These are phyloP conservation scores for Endogone sp. DNA, from an alignment of 192 early-diverging fungal species.

Conservation along the genomic window DNA sequence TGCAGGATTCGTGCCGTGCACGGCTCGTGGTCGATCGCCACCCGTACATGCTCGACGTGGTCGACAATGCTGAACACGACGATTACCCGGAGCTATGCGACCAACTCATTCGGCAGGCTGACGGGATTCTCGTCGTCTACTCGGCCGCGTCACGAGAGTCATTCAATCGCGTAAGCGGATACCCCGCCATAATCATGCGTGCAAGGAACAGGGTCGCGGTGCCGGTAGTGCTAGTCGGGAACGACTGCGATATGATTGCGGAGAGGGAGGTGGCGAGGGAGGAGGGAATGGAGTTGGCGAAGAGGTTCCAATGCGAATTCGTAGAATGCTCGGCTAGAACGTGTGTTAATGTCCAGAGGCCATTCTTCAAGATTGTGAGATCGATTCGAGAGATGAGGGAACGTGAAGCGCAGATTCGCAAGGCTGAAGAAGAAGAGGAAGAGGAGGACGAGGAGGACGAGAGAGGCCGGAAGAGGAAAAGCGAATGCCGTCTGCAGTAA, in stretches of 20 bases:
- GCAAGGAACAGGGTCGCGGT: slow-evolving; percentile 41
- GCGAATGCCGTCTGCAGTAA: too few species aligned
- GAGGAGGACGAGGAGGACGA: too few species aligned
- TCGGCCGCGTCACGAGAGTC: too few species aligned
- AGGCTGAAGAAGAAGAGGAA: too few species aligned
- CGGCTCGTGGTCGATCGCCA: not conserved
- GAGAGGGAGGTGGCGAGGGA: slow-evolving; percentile 66
- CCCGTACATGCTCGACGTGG: not conserved
- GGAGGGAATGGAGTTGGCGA: slow-evolving; percentile 63
- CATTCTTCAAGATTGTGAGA: not conserved
- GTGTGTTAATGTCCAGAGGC: not conserved
- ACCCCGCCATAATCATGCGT: too few species aligned
- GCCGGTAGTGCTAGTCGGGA: slow-evolving; percentile 86
- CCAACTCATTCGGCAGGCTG: too few species aligned
- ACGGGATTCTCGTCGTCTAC: too few species aligned
- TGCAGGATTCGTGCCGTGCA: not conserved
- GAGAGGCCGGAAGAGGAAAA: too few species aligned
- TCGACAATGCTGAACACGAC: not conserved
- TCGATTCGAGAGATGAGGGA: slow-evolving; percentile 16
- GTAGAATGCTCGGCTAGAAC: not conserved
- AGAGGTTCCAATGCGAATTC: slow-evolving; percentile 28
- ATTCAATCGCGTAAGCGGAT: too few species aligned
- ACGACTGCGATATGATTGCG: slow-evolving; percentile 85
- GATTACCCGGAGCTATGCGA: too few species aligned
- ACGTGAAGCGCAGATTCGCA: slow-evolving; percentile 37